phyloP scores from a whole-genome alignment of 2,329 filamentous ascomycete species.

The Trichophyton equinum region DNA sequence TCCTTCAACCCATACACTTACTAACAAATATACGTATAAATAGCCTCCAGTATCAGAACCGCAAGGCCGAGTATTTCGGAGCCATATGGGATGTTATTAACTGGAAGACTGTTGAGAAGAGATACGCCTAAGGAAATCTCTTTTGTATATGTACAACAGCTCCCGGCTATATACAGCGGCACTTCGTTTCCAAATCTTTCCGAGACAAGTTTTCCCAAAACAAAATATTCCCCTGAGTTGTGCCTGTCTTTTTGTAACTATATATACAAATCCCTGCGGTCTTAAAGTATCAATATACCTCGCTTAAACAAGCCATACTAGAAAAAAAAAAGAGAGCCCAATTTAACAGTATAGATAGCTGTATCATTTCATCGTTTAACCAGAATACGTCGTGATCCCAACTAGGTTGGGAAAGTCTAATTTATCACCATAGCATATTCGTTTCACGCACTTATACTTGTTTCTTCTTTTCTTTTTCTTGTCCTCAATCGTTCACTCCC shows the following conservation, averaged over 20 bases:
- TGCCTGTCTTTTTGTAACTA: neutral
- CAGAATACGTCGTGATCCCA: neutral
- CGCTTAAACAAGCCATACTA: neutral
- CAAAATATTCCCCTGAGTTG: neutral
- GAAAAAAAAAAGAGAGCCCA: neutral
- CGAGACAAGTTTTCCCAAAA: neutral
- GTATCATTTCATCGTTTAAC: neutral
- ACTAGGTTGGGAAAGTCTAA: neutral
- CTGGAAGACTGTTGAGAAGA: conserved; percentile 79
- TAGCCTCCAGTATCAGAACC: conserved; percentile 84
- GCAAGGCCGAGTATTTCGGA: conserved; percentile 90
- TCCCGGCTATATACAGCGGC: neutral
- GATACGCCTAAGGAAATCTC: conserved; percentile 43
- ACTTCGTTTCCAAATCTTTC: neutral
- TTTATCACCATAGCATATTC: neutral
- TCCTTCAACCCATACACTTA: neutral
- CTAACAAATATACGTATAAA: conserved; percentile 2
- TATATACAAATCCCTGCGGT: neutral
- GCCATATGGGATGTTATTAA: conserved; percentile 93
- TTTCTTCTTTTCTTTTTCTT: neutral
- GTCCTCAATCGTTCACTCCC: neutral
- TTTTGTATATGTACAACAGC: neutral
- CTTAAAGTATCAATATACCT: neutral
- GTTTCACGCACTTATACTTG: neutral
- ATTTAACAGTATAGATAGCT: neutral